These are phyloP conservation scores for Passiflora organensis DNA, from an alignment of 345 rosid genomes.

Conservation along the genomic window DNA sequence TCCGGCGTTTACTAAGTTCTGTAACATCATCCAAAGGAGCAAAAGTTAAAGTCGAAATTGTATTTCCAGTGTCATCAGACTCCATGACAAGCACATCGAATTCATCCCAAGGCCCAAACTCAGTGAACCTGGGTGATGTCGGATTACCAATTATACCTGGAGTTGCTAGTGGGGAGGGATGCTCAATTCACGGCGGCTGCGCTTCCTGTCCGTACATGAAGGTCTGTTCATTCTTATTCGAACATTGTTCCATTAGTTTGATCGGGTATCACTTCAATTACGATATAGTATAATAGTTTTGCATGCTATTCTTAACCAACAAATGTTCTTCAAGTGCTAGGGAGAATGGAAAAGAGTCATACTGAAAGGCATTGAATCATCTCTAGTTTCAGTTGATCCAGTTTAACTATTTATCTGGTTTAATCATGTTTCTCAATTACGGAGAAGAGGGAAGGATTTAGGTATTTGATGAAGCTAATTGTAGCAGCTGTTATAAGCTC, in stretches of 20 bases:
- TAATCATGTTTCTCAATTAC: too few relatives aligned
- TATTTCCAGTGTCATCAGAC: constrained; percentile 89
- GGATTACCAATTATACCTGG: constrained; percentile 80
- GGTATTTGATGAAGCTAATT: too few relatives aligned
- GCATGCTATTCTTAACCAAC: too few relatives aligned
- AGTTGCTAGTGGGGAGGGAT: constrained; percentile 89
- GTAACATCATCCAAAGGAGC: constrained; percentile 33
- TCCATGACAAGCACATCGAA: constrained; percentile 60
- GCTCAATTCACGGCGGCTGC: constrained; percentile 92
- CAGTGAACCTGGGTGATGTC: constrained; percentile 41
- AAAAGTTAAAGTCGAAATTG: constrained; percentile 78
- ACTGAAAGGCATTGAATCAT: too few relatives aligned
- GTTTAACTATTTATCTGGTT: too few relatives aligned
- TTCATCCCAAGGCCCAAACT: constrained; percentile 33
- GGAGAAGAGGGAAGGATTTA: too few relatives aligned
- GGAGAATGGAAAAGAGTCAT: too few relatives aligned
- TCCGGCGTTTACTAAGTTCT: constrained; percentile 51
- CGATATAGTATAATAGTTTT: too few relatives aligned
- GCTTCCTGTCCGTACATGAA: constrained; percentile 99
- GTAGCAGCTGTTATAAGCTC: too few relatives aligned
- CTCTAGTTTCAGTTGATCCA: too few relatives aligned
- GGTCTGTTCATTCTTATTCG: constrained; percentile 35
- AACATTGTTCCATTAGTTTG: neutral
- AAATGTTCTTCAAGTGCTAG: too few relatives aligned
- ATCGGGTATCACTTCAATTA: neutral